Evolutionary conservation across 2,329 filamentous ascomycete species (phyloP).

Genomic region (Fusarium sp.): DNA sequence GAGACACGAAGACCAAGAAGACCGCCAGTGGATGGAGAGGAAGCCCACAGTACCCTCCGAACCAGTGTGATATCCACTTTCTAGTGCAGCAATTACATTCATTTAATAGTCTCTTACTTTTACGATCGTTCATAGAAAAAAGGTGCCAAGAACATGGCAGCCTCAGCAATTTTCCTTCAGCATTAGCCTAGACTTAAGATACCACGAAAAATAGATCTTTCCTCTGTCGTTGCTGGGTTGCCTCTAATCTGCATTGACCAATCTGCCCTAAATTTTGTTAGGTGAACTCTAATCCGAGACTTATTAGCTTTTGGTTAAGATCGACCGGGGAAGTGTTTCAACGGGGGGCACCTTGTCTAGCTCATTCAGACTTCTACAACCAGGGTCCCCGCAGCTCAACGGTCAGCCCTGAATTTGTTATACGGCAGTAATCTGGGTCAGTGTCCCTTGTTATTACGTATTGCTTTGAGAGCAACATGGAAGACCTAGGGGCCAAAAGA

Average conservation of each 20-base stretch:
- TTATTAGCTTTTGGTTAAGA: not conserved
- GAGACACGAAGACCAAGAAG: not conserved
- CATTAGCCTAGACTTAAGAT: not conserved
- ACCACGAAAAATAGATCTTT: not conserved
- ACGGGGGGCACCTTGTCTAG: not conserved
- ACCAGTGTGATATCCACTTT: conserved; percentile 7
- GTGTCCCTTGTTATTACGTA: not conserved
- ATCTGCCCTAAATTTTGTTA: not conserved
- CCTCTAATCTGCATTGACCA: not conserved
- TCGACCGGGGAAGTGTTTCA: conserved; percentile 11
- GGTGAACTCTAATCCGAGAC: not conserved
- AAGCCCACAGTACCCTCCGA: conserved; percentile 8
- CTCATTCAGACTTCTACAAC: conserved; percentile 1
- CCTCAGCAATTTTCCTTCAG: not conserved
- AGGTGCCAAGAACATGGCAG: not conserved
- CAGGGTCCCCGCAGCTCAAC: conserved; percentile 6
- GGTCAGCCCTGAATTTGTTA: conserved; percentile 4
- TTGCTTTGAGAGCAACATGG: not conserved
- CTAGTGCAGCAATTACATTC: not conserved
- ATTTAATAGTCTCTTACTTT: not conserved
- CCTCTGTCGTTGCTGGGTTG: not conserved
- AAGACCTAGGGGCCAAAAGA: not conserved
- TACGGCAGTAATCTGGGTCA: too few relatives aligned
- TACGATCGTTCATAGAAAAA: not conserved
- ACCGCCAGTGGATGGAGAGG: conserved; percentile 7